Conservation (phyloP, 306 rosid species). For the Sphenostylis stenocarpa region DNA sequence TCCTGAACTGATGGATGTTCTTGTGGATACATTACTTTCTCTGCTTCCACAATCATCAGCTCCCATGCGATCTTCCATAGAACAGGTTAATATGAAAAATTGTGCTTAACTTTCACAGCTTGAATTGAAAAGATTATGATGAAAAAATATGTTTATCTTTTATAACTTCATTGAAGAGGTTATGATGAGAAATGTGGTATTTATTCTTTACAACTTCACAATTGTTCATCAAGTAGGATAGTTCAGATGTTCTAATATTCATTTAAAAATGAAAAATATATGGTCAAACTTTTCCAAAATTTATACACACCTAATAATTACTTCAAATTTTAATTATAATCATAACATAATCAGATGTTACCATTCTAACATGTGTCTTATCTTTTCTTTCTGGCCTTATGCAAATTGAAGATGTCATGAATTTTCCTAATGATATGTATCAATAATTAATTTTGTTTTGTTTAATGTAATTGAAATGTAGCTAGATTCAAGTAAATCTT, state of each 20-base stretch:
- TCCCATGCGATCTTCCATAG: constrained; percentile 85
- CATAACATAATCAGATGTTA: not conserved
- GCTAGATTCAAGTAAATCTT: not conserved
- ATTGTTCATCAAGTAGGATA: not conserved
- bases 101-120: not conserved
- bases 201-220: not conserved
- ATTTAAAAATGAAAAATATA: not conserved
- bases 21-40: constrained; percentile 91
- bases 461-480: not conserved
- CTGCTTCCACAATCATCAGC: constrained; percentile 88
- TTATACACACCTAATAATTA: not conserved
- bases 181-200: too few species aligned
- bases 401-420: not conserved
- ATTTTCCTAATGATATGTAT: not conserved
- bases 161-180: not conserved
- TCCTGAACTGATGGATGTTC: constrained; percentile 86
- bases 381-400: too few species aligned
- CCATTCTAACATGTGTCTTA: too few species aligned
- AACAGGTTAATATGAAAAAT: constrained; percentile 62
- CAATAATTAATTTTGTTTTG: not conserved
- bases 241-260: not conserved
- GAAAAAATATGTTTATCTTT: too few species aligned
- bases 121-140: not conserved
- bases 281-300: not conserved
- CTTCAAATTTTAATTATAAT: not conserved